Evolutionary conservation across 352 stramenopile genomes (phyloP), one percentile per base, ranked within the genome.

Genomic region (Vaucheria bursata): DNA sequence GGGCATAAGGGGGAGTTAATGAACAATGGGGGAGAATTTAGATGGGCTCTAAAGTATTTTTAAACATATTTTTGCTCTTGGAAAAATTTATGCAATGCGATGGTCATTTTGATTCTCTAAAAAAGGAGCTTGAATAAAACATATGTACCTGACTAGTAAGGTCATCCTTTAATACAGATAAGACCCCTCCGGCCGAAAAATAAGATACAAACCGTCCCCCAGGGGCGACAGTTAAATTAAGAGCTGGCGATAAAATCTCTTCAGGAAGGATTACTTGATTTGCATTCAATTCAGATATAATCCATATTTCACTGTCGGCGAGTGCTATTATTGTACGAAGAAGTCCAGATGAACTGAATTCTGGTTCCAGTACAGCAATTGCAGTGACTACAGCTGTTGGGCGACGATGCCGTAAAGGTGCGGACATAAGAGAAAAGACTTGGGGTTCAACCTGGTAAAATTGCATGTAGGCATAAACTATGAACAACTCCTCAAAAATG

Each of bases 141-240:
- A 29, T 2, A 6, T 45, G 7, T 67, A 65, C 71, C 65, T 71
- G 34, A 25, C 31, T 67, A 2, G 33, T 32, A 50, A 68, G 53
- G 2, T 67, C 71, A 33, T 71, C 59, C 49, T 70, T 2, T 66
- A 98, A 89, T 25, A 98, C 94, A 0, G 92, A 96, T 32, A 98
- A 85, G 69, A 96, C 91, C 3, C 91, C 92, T 68, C 94, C 89
- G 74, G 94, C 90, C 3, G 92, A 93, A 79, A 97, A 97, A 67
- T 95, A 91, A n/a, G 94, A 93, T 86, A 98, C 90, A 78, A 97
- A 97, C 69, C 94, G 88, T 39, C 93, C 93, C 82, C 97, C 97
- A 0, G 93, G 93, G 25, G 92, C 93, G 82, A 97, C 93, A 0
- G 89, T 87, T 78, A 97, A 95, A 38, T 88, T 88, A 12, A 93